Evolutionary conservation across 129 eudicot genomes (phyloP).

Genomic region (Cynara cardunculus): DNA sequence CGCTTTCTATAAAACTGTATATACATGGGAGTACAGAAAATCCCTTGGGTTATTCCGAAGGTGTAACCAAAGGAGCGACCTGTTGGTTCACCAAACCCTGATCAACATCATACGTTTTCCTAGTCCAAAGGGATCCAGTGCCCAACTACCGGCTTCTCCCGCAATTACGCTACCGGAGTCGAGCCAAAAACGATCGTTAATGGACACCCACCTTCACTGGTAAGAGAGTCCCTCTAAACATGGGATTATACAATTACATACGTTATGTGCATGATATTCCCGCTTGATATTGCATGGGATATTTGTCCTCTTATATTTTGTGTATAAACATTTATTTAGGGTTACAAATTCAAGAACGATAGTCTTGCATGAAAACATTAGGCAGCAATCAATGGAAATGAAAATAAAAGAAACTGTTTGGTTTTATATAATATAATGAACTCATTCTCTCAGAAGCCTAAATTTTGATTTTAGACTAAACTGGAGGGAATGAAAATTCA

Average conservation of each 20-base stretch:
- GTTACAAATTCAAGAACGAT: not conserved
- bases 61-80: not conserved
- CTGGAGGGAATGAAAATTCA: too few species aligned
- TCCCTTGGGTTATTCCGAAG: too few species aligned
- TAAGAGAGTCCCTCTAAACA: not conserved
- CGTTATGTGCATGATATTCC: not conserved
- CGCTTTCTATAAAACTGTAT: too few species aligned
- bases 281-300: not conserved
- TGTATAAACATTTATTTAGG: not conserved
- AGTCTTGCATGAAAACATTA: not conserved
- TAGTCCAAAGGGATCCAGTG: constrained; percentile 3
- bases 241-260: not conserved
- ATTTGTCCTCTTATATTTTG: not conserved
- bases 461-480: too few species aligned
- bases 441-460: too few species aligned
- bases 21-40: too few species aligned
- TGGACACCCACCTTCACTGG: not conserved
- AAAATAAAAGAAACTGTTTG: too few species aligned
- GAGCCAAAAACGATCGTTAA: not conserved
- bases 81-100: constrained; percentile 6
- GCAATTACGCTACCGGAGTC: not conserved
- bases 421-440: too few species aligned
- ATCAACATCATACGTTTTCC: not conserved
- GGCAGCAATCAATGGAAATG: too few species aligned
- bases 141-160: not conserved